Percentiles rank a stretch among this genome's conserved stretches.
These are phyloP conservation scores for Ramaria rubella DNA, from an alignment of 768 basidiomycete species.

Conservation along the genomic window DNA sequence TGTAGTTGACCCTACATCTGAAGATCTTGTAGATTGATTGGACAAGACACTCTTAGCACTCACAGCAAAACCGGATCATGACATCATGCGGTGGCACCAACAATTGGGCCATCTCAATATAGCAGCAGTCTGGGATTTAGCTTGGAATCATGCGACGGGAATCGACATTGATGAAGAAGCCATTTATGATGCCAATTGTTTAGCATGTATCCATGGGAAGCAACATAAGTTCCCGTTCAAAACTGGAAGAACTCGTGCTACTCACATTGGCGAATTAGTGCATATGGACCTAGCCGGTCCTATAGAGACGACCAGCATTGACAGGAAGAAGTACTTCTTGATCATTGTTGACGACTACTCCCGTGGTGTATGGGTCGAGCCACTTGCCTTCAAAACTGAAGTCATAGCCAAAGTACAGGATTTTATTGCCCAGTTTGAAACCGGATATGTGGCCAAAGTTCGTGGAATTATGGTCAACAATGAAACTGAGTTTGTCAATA, in stretches of 20 bases:
- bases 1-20: neutral
- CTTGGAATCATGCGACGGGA: neutral
- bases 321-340: neutral
- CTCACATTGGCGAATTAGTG: constrained; percentile 1
- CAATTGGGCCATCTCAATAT: neutral
- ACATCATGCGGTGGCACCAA: neutral
- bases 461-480: neutral
- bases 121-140: neutral
- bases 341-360: neutral
- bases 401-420: neutral
- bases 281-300: constrained; percentile 1
- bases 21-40: neutral
- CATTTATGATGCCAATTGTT: neutral
- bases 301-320: neutral
- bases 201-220: neutral
- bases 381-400: neutral
- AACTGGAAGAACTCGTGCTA: neutral
- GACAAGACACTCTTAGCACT: neutral
- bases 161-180: neutral
- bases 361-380: neutral
- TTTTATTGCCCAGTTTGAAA: neutral
- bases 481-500: neutral
- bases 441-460: neutral
- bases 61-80: neutral
- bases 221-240: neutral